Conservation (phyloP, 495 filamentous ascomycete species). For the Podospora comata region DNA sequence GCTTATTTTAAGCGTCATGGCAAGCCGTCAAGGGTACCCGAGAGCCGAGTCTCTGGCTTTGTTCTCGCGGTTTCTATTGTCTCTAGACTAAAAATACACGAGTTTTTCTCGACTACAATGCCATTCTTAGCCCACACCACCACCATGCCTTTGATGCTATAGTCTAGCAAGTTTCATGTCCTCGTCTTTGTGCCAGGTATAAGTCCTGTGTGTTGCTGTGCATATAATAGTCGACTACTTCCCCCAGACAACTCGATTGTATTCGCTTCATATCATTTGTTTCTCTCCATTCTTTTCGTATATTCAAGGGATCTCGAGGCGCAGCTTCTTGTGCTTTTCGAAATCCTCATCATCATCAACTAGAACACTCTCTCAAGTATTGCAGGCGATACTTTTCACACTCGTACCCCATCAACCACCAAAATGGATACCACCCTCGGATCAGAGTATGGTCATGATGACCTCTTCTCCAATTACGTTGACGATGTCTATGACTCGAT, state of each 20-base stretch:
- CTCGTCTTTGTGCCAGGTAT: not conserved
- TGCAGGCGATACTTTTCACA: not conserved
- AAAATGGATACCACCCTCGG: not conserved
- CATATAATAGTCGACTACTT: not conserved
- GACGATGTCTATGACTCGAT: not conserved
- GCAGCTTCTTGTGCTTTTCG: not conserved
- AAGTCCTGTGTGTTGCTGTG: not conserved
- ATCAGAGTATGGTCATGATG: not conserved
- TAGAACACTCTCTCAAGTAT: not conserved
- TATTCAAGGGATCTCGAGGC: not conserved
- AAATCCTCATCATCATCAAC: not conserved
- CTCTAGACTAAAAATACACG: not conserved
- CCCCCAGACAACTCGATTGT: not conserved
- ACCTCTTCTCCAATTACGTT: not conserved
- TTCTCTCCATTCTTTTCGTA: not conserved
- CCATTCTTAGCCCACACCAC: not conserved
- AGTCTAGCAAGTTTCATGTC: not conserved
- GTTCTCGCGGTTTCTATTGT: not conserved
- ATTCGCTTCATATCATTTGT: not conserved
- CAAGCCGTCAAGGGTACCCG: not conserved
- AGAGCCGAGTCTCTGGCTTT: not conserved
- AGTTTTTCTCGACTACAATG: not conserved
- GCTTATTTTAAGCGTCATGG: constrained; percentile 5
- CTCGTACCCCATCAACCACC: not conserved
- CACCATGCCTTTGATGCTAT: not conserved